Percentiles rank a stretch among this genome's conserved stretches.
Evolutionary conservation across 352 stramenopile genomes (phyloP).

Genomic region (Hyaloperonospora brassicae): DNA sequence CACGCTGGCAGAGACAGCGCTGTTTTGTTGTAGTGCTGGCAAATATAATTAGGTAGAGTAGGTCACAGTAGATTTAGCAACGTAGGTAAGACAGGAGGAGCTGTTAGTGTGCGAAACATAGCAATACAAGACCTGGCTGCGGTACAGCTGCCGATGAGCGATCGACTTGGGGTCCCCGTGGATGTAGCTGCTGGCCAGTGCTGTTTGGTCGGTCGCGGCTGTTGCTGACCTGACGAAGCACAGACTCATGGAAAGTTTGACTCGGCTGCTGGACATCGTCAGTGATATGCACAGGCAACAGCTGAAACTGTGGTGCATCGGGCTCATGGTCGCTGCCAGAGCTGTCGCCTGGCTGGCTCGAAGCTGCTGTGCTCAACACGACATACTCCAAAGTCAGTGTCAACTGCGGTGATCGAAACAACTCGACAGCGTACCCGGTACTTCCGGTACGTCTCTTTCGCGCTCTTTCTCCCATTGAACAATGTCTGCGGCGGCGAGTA

Average conservation of each 20-base stretch:
- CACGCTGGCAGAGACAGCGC: conserved; percentile 2
- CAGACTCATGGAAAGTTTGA: conserved; percentile 1
- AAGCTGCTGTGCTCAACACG: background rate
- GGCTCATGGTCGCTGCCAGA: conserved; percentile 7
- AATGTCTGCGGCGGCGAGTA: conserved; percentile 34
- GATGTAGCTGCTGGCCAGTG: conserved; percentile 1
- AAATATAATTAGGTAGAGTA: conserved; percentile 35
- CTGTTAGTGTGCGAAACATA: conserved; percentile 16
- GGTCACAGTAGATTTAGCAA: conserved; percentile 28
- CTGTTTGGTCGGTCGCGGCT: background rate
- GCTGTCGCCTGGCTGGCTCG: conserved; percentile 1
- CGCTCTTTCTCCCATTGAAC: conserved; percentile 41
- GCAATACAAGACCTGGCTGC: conserved; percentile 12
- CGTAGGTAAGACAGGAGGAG: conserved; percentile 28
- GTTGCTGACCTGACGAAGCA: background rate
- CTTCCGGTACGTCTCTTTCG: conserved; percentile 11
- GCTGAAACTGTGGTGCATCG: conserved; percentile 20
- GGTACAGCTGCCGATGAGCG: conserved; percentile 7
- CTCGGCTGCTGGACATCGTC: conserved; percentile 8
- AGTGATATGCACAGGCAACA: conserved; percentile 11
- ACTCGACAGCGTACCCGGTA: conserved; percentile 2
- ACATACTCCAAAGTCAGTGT: background rate
- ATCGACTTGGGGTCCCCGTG: conserved; percentile 8
- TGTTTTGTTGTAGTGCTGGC: conserved; percentile 10
- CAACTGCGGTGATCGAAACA: background rate